Evolutionary conservation across 345 rosid genomes (phyloP).

Genomic region (Moricandia arvensis): DNA sequence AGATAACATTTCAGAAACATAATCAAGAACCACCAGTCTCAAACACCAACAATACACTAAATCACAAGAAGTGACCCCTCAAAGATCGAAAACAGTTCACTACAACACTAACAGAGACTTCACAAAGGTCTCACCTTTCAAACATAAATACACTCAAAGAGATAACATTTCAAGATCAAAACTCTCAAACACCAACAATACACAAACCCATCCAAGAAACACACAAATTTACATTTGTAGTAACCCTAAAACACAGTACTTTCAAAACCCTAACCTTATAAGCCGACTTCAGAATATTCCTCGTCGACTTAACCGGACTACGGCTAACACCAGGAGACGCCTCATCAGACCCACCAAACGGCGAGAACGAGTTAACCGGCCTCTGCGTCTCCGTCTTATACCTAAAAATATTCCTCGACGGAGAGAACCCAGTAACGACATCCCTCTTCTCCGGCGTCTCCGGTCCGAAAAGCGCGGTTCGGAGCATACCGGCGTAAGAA

Average conservation of each 20-base stretch:
- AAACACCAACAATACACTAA: too few relatives aligned
- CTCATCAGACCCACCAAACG: slow-evolving; percentile 64
- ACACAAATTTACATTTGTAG: not conserved
- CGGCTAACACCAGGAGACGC: slow-evolving; percentile 54
- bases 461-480: slow-evolving; percentile 77
- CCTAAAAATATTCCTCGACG: slow-evolving; percentile 70
- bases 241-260: slow-evolving; percentile 10
- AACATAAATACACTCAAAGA: slow-evolving; percentile 1
- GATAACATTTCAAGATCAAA: not conserved
- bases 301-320: slow-evolving; percentile 69
- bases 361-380: slow-evolving; percentile 62
- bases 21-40: not conserved
- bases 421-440: slow-evolving; percentile 39
- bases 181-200: not conserved
- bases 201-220: not conserved
- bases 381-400: slow-evolving; percentile 77
- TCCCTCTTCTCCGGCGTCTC: slow-evolving; percentile 75
- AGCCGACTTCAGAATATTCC: slow-evolving; percentile 88
- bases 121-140: not conserved
- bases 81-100: too few relatives aligned
- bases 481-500: slow-evolving; percentile 65
- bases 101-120: not conserved
- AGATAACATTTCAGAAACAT: not conserved
- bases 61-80: too few relatives aligned
- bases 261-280: slow-evolving; percentile 57